Base-by-base conservation (phyloP, 306 rosid genomes). In the Vachellia pachyceras region DNA sequence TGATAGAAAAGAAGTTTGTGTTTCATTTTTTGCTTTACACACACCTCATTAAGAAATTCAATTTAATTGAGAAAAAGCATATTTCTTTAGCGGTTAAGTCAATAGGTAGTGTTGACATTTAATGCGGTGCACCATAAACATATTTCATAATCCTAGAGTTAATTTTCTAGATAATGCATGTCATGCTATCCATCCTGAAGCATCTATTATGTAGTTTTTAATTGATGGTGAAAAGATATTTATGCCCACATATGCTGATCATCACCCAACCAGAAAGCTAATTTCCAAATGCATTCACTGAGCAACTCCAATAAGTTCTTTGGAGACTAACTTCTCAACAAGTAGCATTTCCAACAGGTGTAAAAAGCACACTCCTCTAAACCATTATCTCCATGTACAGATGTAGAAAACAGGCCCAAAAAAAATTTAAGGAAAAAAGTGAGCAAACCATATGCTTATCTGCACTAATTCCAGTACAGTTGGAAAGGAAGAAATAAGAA, bases 401-500 rank as follows among this genome's bases (percentile, higher is more conserved):
- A 40, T 60, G 41, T 66, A 54, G 35, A 75, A 52, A 67, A 5
- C 5, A n/a, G 41, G 39, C 29, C 33, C 33, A 29, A 29, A 58
- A 61, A 69, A n/a, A 54, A 6, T 6, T 23, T 65, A 2, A 60
- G 10, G 37, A 13, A 3, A 58, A 69, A 68, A 10, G 37, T 6
- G 18, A 39, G 54, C 76, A 15, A 80, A 95, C 99, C 93, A 73
- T 20, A 70, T 91, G 98, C 8, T 91, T 81, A 47, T 88, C 76
- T 18, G 91, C 29, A 42, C 90, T 88, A 29, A 95, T 64, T 47
- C 66, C 82, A 41, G 85, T 86, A 63, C 98, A 91, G 37, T 89
- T 95, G 5, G 98, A 89, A 18, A 95, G 97, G 89, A 91, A 95
- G 91, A 93, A 95, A 75, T 67, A 95, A 3, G 99, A 95, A 10